Conservation (phyloP, 148 eudicot species). For the Fallopia convolvulus region DNA sequence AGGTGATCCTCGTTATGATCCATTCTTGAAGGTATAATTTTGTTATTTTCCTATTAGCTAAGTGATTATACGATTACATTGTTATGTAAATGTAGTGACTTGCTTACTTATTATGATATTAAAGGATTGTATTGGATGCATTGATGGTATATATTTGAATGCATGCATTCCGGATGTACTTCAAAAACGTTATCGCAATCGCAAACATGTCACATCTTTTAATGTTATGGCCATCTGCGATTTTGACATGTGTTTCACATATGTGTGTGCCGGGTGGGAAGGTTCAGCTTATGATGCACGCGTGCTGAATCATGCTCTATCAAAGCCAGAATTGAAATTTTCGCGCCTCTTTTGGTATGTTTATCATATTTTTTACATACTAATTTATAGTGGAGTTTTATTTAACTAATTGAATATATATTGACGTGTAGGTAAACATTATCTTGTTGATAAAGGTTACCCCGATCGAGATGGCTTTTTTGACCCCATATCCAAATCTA, state of each 20-base stretch:
- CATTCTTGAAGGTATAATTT: not conserved
- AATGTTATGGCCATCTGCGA: constrained; percentile 1
- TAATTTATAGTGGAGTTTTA: not conserved
- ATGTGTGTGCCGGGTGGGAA: not conserved
- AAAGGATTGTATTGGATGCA: not conserved
- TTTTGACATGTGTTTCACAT: not conserved
- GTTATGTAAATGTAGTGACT: no score
- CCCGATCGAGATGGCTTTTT: not conserved
- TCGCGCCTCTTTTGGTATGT: not conserved
- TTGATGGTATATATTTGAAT: not conserved
- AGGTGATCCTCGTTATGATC: not conserved
- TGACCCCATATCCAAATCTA: not conserved
- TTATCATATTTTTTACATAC: not conserved
- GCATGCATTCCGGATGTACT: not conserved
- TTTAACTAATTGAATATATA: no score
- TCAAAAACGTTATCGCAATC: not conserved
- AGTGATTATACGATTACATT: no score
- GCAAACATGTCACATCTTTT: not conserved
- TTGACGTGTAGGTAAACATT: not conserved
- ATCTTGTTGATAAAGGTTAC: not conserved
- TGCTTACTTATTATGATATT: not conserved
- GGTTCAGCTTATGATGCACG: constrained; percentile 1
- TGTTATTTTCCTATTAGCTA: not conserved
- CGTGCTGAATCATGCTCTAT: not conserved
- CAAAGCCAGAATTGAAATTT: not conserved